Percentiles rank a stretch among this genome's conserved stretches.
Conservation (phyloP, 2,329 filamentous ascomycete genomes). For the Pseudocercospora crystallina region DNA sequence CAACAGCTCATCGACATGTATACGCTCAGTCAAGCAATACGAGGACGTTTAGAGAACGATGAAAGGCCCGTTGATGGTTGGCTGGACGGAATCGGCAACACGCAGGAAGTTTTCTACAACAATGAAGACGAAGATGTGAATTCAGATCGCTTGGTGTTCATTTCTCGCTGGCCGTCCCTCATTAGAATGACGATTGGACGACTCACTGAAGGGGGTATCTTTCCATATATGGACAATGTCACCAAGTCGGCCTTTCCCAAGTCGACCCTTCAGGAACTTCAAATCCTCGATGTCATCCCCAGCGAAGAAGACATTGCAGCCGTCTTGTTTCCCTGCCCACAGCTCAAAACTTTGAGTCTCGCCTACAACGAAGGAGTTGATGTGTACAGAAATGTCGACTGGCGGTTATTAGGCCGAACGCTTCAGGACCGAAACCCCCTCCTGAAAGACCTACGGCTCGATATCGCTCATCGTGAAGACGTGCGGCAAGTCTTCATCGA, state of each 20-base stretch:
- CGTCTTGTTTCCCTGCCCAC: neutral
- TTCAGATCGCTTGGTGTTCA: too few species aligned
- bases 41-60: too few species aligned
- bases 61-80: too few species aligned
- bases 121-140: too few species aligned
- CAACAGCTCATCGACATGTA: neutral
- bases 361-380: neutral
- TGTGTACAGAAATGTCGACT: neutral
- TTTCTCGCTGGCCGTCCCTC: too few species aligned
- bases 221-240: too few species aligned
- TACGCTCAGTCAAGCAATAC: neutral
- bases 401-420: neutral
- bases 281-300: neutral
- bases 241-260: too few species aligned
- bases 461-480: neutral
- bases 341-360: neutral
- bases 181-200: too few species aligned
- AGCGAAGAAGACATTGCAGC: neutral
- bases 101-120: too few species aligned
- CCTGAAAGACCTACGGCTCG: constrained; percentile 1
- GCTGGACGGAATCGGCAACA: too few species aligned
- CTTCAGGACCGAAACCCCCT: neutral
- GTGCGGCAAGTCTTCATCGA: neutral
- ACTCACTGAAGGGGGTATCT: too few species aligned
- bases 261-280: too few species aligned